Percentiles rank a stretch among this genome's conserved stretches.
phyloP scores from a whole-genome alignment of 768 basidiomycete genomes.

The Tephrocybe sp. region DNA sequence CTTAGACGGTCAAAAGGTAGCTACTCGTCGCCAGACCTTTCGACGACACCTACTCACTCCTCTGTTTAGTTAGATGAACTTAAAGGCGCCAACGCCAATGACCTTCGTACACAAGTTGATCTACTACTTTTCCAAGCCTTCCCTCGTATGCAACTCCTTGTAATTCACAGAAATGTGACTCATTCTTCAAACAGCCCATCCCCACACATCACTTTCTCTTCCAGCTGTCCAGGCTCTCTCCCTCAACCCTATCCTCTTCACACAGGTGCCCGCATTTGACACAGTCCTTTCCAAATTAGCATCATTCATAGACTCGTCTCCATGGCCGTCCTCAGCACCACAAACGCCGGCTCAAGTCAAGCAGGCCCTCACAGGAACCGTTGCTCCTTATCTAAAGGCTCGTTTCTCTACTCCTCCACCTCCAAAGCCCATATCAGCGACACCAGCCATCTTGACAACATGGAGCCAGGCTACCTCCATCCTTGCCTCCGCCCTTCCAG shows the following conservation, averaged over 20 bases:
- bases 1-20: conserved; percentile 68
- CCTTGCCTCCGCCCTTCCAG: conserved; percentile 44
- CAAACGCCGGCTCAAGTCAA: conserved; percentile 42
- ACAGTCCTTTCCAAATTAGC: conserved; percentile 58
- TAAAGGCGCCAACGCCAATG: conserved; percentile 66
- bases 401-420: conserved; percentile 40
- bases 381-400: conserved; percentile 65
- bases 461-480: conserved; percentile 49
- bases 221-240: conserved; percentile 61
- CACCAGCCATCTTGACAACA: conserved; percentile 35
- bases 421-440: conserved; percentile 26
- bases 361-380: conserved; percentile 39
- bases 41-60: background rate
- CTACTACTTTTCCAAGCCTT: conserved; percentile 72
- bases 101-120: conserved; percentile 72
- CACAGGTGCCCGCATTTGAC: conserved; percentile 67
- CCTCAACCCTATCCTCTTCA: conserved; percentile 73
- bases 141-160: conserved; percentile 57
- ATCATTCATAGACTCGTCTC: conserved; percentile 54
- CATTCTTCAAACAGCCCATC: conserved; percentile 55
- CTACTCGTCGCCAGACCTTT: conserved; percentile 2
- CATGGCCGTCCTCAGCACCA: conserved; percentile 29
- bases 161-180: conserved; percentile 1
- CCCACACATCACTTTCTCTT: conserved; percentile 60
- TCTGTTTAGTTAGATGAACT: conserved; percentile 57